Base-by-base conservation (phyloP, 2,329 filamentous ascomycete genomes). In the Alternaria postmessia region DNA sequence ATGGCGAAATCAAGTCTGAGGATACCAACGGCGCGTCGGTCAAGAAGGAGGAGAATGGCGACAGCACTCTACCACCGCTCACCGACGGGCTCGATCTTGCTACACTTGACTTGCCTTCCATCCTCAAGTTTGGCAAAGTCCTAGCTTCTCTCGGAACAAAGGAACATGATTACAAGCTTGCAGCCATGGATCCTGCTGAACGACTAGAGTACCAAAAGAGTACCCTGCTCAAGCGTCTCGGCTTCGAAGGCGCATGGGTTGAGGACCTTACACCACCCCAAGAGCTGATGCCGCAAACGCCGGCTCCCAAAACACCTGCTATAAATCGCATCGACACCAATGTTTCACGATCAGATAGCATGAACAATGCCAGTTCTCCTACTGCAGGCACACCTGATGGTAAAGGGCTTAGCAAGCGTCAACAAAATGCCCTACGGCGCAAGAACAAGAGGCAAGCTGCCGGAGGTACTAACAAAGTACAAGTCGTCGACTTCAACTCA, bases 401-500 rank as follows among this genome's bases (percentile, higher is more conserved):
- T 49, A 68, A 73, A 20, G 63, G 86, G 4, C 84, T 99, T 52
- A 98, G 95, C 81, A 94, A 95, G 62, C 88, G 95, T 42, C 95
- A 99, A 73, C 87, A 97, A 20, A 99, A 99, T 73, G 92, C 95
- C 53, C 82, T 99, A 9, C 98, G 98, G 79, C 88, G 95, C 43
- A 97, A 98, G 76, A 89, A 93, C 43, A 99, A 98, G 80, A 88
- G 91, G 70, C 92, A 96, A 69, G 89, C 93, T 4, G 93, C 95
- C 77, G 90, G 93, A 72, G 92, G 94, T 53, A 92, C 94, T 58
- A 94, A 91, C 66, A 98, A 97, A 77, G 90, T 92, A 54, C 89
- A 92, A 0, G 91, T 97, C 48, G 93, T 97, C 46, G 95, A 99
- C 76, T 84, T 99, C 53, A 91, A 92, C 0, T 59, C 89, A 7